Evolutionary conservation across 2,329 filamentous ascomycete genomes (phyloP).

Genomic region (Geosmithia putterillii): DNA sequence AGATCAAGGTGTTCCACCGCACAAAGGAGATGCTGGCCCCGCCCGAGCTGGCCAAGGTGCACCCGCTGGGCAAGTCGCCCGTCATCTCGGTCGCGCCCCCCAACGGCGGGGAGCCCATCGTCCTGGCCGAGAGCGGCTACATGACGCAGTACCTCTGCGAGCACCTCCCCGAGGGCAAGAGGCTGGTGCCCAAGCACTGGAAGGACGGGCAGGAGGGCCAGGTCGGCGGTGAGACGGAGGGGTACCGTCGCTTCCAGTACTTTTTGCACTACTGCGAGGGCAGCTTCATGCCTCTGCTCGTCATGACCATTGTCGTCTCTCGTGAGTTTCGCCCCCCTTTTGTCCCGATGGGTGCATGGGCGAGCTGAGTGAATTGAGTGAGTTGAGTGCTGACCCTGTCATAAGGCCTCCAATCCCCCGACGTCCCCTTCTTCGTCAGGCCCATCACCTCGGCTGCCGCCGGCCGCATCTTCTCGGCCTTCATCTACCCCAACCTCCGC

Average conservation of each 20-base stretch:
- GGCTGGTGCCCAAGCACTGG: slow-evolving; percentile 40
- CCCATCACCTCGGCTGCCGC: slow-evolving; percentile 36
- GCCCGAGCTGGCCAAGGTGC: slow-evolving; percentile 61
- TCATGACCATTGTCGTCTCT: slow-evolving; percentile 49
- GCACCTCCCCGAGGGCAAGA: slow-evolving; percentile 33
- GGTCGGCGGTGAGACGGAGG: slow-evolving; percentile 47
- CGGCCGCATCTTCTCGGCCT: slow-evolving; percentile 22
- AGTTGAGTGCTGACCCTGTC: no score
- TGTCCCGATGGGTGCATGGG: no score
- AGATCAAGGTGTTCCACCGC: slow-evolving; percentile 70
- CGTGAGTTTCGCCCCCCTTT: slow-evolving; percentile 21
- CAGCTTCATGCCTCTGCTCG: slow-evolving; percentile 60
- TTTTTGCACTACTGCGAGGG: slow-evolving; percentile 80
- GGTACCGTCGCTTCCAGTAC: slow-evolving; percentile 49
- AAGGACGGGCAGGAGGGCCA: slow-evolving; percentile 44
- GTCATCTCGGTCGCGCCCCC: slow-evolving; percentile 51
- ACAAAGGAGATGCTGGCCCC: slow-evolving; percentile 53
- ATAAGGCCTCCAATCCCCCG: slow-evolving; percentile 31
- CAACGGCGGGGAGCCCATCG: slow-evolving; percentile 28
- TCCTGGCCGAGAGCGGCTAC: slow-evolving; percentile 71
- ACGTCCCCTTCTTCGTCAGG: slow-evolving; percentile 39
- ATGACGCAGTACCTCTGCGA: slow-evolving; percentile 77
- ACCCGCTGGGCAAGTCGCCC: slow-evolving; percentile 81
- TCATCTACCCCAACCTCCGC: slow-evolving; percentile 34
- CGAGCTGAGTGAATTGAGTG: no score